Base-by-base conservation (phyloP, 495 filamentous ascomycete species). In the Cryomyces antarcticus region DNA sequence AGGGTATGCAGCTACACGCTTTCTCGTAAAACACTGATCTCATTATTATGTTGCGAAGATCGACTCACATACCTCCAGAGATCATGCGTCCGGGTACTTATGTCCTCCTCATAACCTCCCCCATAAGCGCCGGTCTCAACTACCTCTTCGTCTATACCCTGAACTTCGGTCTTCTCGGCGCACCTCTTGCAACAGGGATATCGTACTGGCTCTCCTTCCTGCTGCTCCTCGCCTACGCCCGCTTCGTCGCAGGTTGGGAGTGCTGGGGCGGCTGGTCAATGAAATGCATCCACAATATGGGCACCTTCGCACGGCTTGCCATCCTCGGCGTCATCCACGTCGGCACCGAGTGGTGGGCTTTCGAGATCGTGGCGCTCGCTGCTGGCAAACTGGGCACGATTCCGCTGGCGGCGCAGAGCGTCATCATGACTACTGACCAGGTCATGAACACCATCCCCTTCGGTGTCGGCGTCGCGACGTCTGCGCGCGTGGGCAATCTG, bases 281-380 rank as follows among this genome's bases (percentile, higher is more conserved):
- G 3, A 67, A 68, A 24, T 78, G 76, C 13, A 50, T 82, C 30
- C 60, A 68, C 13, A 79, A 84, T 52, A 62, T 80, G 13, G 59
- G 73, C 30, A 78, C 76, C 0, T 95, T 95, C 50, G 67, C 80
- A 3, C 73, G 77, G 6, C 71, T 95, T 5, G 82, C 86, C 5
- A 51, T 77, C 31, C 60, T 93, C 1, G 87, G 87, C 5, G 64
- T 93, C 37, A 56, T 93, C n/a, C 87, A 93, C 51, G 80, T 93
- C 24, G 87, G 87, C 6, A 92, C 82, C 0, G 85, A 94, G 60
- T 93, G 86, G 86, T 93, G 86, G 85, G 86, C 86, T 0, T 93
- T 92, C 50, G 86, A 93, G 60, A 93, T 95, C 44, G 85, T 93
- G n/a, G 84, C 86, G 1, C 66, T 95, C 0, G 85, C 78, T 2